phyloP scores from a whole-genome alignment of 139 green algal genomes.

The Haematococcus sp. region DNA sequence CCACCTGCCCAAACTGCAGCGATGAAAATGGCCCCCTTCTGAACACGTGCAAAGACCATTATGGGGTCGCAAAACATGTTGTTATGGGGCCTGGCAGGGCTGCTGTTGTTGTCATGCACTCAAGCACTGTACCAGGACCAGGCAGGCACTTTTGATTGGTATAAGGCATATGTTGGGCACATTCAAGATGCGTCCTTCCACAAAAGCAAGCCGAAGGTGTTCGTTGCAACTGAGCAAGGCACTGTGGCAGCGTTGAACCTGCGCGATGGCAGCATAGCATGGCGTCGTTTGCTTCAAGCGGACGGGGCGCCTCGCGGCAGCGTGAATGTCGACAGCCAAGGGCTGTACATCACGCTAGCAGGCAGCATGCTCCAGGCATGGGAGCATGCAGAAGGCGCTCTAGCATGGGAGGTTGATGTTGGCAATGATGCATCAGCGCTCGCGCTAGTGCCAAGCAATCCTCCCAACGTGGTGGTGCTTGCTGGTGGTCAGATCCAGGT shows the following conservation, averaged over 20 bases:
- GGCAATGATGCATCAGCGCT: neutral
- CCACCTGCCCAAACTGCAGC: too few relatives aligned
- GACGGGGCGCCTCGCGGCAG: constrained; percentile 4
- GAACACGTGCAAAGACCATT: too few relatives aligned
- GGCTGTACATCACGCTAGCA: constrained; percentile 24
- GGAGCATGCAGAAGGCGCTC: constrained; percentile 34
- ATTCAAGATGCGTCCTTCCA: constrained; percentile 35
- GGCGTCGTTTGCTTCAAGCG: constrained; percentile 51
- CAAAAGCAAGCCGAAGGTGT: constrained; percentile 32
- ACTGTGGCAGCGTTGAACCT: constrained; percentile 58
- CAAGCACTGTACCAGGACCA: constrained; percentile 68
- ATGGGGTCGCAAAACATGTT: too few relatives aligned
- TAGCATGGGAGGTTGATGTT: neutral
- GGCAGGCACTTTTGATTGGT: constrained; percentile 71
- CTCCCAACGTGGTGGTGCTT: neutral
- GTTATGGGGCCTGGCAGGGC: neutral
- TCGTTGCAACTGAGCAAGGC: constrained; percentile 43
- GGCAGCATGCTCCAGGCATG: constrained; percentile 44
- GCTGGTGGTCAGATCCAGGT: constrained; percentile 6
- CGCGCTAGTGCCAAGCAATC: constrained; percentile 3
- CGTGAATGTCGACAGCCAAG: constrained; percentile 25
- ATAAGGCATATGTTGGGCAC: constrained; percentile 62
- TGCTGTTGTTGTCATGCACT: neutral
- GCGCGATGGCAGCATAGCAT: constrained; percentile 57
- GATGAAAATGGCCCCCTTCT: too few relatives aligned